Conservation (phyloP, 2,329 filamentous ascomycete genomes). For the Thielaviopsis punctulata region DNA sequence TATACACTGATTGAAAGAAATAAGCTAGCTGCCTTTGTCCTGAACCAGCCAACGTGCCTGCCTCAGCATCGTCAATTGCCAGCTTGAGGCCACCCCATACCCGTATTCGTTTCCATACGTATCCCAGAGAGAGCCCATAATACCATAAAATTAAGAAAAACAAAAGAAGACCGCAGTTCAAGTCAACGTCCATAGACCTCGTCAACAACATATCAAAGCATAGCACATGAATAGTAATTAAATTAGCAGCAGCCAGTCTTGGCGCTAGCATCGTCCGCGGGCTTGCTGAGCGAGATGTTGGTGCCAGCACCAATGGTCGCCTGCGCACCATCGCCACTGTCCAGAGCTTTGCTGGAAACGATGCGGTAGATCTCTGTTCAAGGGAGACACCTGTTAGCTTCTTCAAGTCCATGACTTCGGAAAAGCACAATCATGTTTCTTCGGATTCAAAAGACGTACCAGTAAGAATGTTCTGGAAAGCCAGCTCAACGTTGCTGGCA, state of each 20-base stretch:
- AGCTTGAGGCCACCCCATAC: background rate
- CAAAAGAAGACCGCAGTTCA: slow-evolving; percentile 4
- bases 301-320: slow-evolving; percentile 64
- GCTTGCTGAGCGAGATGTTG: slow-evolving; percentile 76
- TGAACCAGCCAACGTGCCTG: background rate
- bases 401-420: too few species aligned
- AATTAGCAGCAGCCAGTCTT: slow-evolving; percentile 67
- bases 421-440: background rate
- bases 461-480: slow-evolving; percentile 98
- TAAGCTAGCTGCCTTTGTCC: background rate
- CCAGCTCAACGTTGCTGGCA: slow-evolving; percentile 96
- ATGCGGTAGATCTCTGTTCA: slow-evolving; percentile 91
- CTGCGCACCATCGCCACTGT: slow-evolving; percentile 68
- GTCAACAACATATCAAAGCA: slow-evolving; percentile 8
- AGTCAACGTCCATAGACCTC: background rate
- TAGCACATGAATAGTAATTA: slow-evolving; percentile 13
- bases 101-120: too few species aligned
- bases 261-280: slow-evolving; percentile 54
- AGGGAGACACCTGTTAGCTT: slow-evolving; percentile 11
- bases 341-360: slow-evolving; percentile 91
- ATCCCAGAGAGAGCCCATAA: background rate
- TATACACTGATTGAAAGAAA: background rate
- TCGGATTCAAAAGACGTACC: slow-evolving; percentile 37
- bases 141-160: background rate
- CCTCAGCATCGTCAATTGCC: background rate